A percentile compares a stretch with the other conserved stretches of the same genome.
Conservation (phyloP, 2,329 filamentous ascomycete species). For the Aspergillus sp. region DNA sequence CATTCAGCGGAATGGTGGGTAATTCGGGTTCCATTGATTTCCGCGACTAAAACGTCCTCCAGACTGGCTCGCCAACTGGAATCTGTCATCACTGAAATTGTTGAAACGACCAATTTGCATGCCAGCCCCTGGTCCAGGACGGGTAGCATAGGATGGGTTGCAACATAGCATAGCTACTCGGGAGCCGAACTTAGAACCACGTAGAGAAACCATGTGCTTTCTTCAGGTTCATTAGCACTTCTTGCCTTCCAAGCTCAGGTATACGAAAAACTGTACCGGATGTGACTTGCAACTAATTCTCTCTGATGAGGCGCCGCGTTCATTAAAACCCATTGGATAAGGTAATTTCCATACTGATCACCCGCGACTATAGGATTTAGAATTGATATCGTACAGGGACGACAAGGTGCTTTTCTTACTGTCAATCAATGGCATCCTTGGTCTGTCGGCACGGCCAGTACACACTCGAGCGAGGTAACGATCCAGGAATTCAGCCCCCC, state of each 20-base stretch:
- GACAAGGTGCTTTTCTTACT: constrained; percentile 45
- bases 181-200: constrained; percentile 96
- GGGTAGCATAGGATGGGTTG: constrained; percentile 84
- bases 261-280: constrained; percentile 51
- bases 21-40: constrained; percentile 32
- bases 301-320: constrained; percentile 83
- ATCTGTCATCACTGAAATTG: constrained; percentile 44
- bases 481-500: constrained; percentile 80
- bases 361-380: constrained; percentile 61
- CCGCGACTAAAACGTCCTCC: constrained; percentile 30
- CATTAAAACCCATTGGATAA: constrained; percentile 94
- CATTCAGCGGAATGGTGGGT: constrained; percentile 32
- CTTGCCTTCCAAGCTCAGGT: background rate
- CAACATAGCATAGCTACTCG: constrained; percentile 98
- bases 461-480: constrained; percentile 93
- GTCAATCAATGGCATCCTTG: constrained; percentile 94
- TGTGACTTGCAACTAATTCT: constrained; percentile 87
- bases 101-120: constrained; percentile 58
- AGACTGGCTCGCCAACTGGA: constrained; percentile 34
- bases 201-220: constrained; percentile 98
- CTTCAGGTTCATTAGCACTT: constrained; percentile 21
- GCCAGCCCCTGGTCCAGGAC: constrained; percentile 77
- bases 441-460: constrained; percentile 82
- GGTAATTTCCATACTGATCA: constrained; percentile 97
- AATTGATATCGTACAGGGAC: background rate